These are phyloP conservation scores for Aspergillus bridgeri DNA, from an alignment of 495 filamentous ascomycete genomes.

Conservation along the genomic window DNA sequence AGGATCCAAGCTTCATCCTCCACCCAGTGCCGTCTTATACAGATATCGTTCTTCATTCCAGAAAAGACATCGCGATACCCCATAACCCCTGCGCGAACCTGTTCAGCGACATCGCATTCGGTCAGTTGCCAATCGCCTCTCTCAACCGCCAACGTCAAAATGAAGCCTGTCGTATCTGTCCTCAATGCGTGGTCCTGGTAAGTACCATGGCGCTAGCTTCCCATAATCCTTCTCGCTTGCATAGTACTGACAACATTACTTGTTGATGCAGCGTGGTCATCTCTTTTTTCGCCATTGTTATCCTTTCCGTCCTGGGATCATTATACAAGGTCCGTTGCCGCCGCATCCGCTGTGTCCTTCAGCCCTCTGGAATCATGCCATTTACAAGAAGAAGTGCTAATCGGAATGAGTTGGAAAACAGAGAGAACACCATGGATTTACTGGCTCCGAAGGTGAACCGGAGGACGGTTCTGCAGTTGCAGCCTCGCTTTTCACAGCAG, in stretches of 20 bases:
- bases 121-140: slow-evolving; percentile 5
- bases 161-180: slow-evolving; percentile 89
- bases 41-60: not conserved
- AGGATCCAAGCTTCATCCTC: slow-evolving; percentile 1
- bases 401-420: slow-evolving; percentile 21
- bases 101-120: not conserved
- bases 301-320: slow-evolving; percentile 76
- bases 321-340: slow-evolving; percentile 62
- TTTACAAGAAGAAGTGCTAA: slow-evolving; percentile 4
- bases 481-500: slow-evolving; percentile 76
- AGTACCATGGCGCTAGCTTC: slow-evolving; percentile 2
- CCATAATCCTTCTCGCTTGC: not conserved
- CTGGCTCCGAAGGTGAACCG: slow-evolving; percentile 71
- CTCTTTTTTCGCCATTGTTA: slow-evolving; percentile 82
- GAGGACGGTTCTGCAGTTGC: slow-evolving; percentile 73
- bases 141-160: slow-evolving; percentile 42
- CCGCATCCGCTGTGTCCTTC: not conserved
- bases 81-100: not conserved
- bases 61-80: not conserved
- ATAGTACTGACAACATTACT: slow-evolving; percentile 6
- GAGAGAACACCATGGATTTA: slow-evolving; percentile 73
- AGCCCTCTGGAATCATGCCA: not conserved
- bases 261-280: slow-evolving; percentile 66
- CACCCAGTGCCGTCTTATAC: not conserved
- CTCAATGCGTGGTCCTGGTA: slow-evolving; percentile 95